Base-by-base conservation (phyloP, 768 basidiomycete species). In the Termitomyces sp. region DNA sequence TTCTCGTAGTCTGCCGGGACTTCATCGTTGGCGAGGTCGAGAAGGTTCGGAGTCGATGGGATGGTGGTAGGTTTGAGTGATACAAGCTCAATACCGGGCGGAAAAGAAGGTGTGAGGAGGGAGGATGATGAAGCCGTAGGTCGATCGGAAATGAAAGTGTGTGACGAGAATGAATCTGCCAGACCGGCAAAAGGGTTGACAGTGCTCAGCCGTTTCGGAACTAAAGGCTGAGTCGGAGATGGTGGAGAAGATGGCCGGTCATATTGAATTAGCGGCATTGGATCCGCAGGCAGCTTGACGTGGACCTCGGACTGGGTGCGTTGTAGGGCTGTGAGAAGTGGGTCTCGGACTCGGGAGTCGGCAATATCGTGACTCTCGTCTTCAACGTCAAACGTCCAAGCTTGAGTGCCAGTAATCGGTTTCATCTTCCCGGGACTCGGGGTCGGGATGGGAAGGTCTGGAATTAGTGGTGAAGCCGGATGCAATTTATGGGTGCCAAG, bases 381-480 rank as follows among this genome's bases (percentile, higher is more conserved):
- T 20, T 64, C 65, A 48, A 56, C 37, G 13, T 64, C 65, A 41
- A 61, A 64, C 5, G 50, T 46, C 65, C 61, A 64, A 13, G 46
- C 16, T 9, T 59, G 56, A 39, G 60, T 32, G 2, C 44, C 48
- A 2, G 61, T n/a, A 4, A 44, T 27, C 1, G 53, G n/a, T 37
- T 37, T 43, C 7, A 29, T 32, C 27, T 58, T 60, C 4, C 13
- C 26, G 6, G 60, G 58, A 29, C 53, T 62, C 31, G 59, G 22
- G 13, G 36, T 29, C 5, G 66, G 66, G 27, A 67, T 63, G 22
- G 66, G 63, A 20, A 67, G 41, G 18, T 57, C 63, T 31, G 65
- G 64, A 41, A 67, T 65, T 41, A 67, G 64, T 4, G 64, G 65
- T 37, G 56, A 55, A 34, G 36, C 53, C 24, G 62, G 43, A 27